A percentile compares a stretch with the other conserved stretches of the same genome.
phyloP scores from a whole-genome alignment of 2,329 filamentous ascomycete genomes.

The Xylaria sp. region DNA sequence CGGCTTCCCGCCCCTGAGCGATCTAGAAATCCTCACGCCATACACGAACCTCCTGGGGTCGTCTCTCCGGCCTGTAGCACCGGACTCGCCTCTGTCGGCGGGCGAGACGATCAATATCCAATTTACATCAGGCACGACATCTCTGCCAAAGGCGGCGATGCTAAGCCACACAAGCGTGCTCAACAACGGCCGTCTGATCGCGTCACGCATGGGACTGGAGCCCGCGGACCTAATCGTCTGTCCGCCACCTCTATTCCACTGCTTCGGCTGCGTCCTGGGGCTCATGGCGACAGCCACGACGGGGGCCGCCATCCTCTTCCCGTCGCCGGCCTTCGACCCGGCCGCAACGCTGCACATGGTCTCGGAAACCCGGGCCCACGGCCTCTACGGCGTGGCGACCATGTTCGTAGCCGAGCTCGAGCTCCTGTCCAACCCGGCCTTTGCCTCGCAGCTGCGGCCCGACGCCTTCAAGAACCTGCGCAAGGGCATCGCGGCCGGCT shows the following conservation, averaged over 20 bases:
- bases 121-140: conserved; percentile 96
- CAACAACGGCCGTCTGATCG: conserved; percentile 90
- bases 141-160: conserved; percentile 88
- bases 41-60: conserved; percentile 49
- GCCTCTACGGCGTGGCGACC: conserved; percentile 86
- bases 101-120: conserved; percentile 90
- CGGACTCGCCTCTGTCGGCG: conserved; percentile 56
- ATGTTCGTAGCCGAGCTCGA: conserved; percentile 94
- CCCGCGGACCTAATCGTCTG: conserved; percentile 78
- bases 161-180: conserved; percentile 84
- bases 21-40: conserved; percentile 50
- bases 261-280: conserved; percentile 90
- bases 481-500: conserved; percentile 92
- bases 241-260: conserved; percentile 85
- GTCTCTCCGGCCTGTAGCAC: conserved; percentile 46
- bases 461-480: conserved; percentile 56
- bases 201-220: conserved; percentile 80
- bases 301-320: conserved; percentile 82
- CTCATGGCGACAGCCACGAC: conserved; percentile 91
- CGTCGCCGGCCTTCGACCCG: conserved; percentile 85
- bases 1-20: conserved; percentile 49
- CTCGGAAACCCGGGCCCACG: conserved; percentile 60
- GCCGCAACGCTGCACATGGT: conserved; percentile 67
- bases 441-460: conserved; percentile 26
- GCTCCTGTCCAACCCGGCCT: conserved; percentile 62